Conservation (phyloP, 2,329 filamentous ascomycete species). For the Fusarium burgessii region DNA sequence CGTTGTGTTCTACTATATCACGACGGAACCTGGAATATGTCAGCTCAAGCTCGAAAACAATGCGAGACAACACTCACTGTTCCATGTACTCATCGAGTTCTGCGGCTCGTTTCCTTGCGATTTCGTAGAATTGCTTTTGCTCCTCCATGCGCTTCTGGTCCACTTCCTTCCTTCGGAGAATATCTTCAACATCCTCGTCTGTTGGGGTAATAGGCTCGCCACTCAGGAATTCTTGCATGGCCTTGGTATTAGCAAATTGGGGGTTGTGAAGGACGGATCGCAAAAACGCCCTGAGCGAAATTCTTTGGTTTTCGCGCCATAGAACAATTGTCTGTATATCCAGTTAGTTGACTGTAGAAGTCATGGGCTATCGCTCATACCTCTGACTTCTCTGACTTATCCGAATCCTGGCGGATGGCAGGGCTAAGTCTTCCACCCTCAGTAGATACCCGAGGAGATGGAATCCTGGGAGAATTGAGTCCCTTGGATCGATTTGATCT, state of each 20-base stretch:
- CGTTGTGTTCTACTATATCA: slow-evolving; percentile 78
- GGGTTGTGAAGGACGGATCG: slow-evolving; percentile 86
- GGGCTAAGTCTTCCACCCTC: slow-evolving; percentile 50
- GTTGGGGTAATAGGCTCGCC: slow-evolving; percentile 77
- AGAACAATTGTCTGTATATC: slow-evolving; percentile 66
- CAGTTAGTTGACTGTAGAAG: slow-evolving; percentile 44
- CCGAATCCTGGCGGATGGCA: slow-evolving; percentile 33
- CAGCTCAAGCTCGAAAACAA: slow-evolving; percentile 17
- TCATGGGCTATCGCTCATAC: slow-evolving; percentile 32
- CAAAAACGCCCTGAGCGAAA: slow-evolving; percentile 92
- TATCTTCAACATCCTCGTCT: slow-evolving; percentile 87
- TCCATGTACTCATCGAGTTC: slow-evolving; percentile 99
- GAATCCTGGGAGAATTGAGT: slow-evolving; percentile 46
- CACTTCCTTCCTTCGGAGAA: slow-evolving; percentile 80
- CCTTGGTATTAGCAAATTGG: slow-evolving; percentile 83
- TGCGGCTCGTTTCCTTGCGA: slow-evolving; percentile 87
- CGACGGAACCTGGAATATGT: slow-evolving; percentile 66
- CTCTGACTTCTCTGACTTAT: slow-evolving; percentile 42
- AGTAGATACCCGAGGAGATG: slow-evolving; percentile 50
- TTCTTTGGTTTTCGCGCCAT: slow-evolving; percentile 88
- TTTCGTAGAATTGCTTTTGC: slow-evolving; percentile 94
- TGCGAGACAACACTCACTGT: slow-evolving; percentile 64
- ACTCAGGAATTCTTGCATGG: slow-evolving; percentile 87
- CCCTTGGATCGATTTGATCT: slow-evolving; percentile 48
- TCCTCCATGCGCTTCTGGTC: slow-evolving; percentile 92